phyloP scores from a whole-genome alignment of 345 rosid genomes.

The Reutealis trisperma region DNA sequence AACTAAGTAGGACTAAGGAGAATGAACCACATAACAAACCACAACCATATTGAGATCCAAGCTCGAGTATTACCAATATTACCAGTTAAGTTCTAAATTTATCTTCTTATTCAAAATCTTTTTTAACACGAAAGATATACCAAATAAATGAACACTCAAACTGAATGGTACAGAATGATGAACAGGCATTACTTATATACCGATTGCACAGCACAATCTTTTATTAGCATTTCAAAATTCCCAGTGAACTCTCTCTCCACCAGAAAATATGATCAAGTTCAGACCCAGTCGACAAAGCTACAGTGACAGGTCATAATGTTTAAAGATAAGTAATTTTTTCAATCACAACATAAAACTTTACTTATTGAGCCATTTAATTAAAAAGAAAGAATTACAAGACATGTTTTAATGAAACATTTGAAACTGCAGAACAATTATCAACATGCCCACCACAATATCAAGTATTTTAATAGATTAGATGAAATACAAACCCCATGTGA shows the following conservation, averaged over 20 bases:
- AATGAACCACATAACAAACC: background rate
- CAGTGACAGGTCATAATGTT: background rate
- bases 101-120: background rate
- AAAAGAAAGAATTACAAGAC: too few species aligned
- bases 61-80: background rate
- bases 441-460: background rate
- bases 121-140: background rate
- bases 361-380: background rate
- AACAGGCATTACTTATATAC: background rate
- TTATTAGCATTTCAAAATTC: background rate
- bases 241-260: background rate
- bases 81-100: background rate
- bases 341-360: background rate
- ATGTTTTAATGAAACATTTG: background rate
- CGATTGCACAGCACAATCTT: background rate
- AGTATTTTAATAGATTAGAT: background rate
- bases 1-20: background rate
- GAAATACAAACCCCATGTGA: conserved; percentile 56
- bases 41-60: background rate
- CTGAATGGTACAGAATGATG: background rate
- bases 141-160: background rate
- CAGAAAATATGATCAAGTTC: background rate
- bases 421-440: conserved; percentile 1
- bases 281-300: background rate
- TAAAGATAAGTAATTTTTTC: background rate